Base-by-base conservation (phyloP, 2,329 filamentous ascomycete species). In the Amesomyces nigricolor region DNA sequence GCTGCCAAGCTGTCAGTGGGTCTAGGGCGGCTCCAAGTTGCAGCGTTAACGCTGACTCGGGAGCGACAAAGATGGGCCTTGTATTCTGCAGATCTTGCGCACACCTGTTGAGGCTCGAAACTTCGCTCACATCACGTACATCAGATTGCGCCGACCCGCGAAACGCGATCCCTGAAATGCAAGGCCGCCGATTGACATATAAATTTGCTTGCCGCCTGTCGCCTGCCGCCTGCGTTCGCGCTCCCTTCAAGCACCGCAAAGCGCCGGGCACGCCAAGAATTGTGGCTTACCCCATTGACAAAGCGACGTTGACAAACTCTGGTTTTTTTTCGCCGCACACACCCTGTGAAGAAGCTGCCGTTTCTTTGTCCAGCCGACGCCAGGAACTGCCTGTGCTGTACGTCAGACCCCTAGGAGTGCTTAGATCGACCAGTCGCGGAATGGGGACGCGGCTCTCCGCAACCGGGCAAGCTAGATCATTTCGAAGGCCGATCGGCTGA, bases 321-420 rank as follows among this genome's bases (percentile, higher is more conserved):
- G 78, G 83, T 68, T 80, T 88, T 68, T 90, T 87, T 69, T 26
- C 73, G 75, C 69, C 75, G 80, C 65, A 68, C 73, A 65, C 74
- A 81, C 70, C 76, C 79, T 60, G 64, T 75, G n/a, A 72, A 76
- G 61, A 78, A 74, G 65, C 70, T 84, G 53, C 81, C 82, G 11
- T 87, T 88, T 64, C 75, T 88, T 63, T 91, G 87, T 68, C 74
- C 80, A 26, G 80, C 86, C 47, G 88, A 89, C 72, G 85, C 83
- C 45, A 81, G 86, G 49, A 89, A 86, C 64, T 73, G 74, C 50
- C 75, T 89, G 30, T 26, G 22, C 22, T 26, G 22, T 26, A 26
- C 22, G 45, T 47, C 66, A 47, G 5, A 63, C 62, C 46, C 64
- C 66, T 40, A 58, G 63, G 47, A 62, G 67, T 60, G 49, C 63